Conservation (phyloP, 2,329 filamentous ascomycete species). For the Cladosporium colombiae region DNA sequence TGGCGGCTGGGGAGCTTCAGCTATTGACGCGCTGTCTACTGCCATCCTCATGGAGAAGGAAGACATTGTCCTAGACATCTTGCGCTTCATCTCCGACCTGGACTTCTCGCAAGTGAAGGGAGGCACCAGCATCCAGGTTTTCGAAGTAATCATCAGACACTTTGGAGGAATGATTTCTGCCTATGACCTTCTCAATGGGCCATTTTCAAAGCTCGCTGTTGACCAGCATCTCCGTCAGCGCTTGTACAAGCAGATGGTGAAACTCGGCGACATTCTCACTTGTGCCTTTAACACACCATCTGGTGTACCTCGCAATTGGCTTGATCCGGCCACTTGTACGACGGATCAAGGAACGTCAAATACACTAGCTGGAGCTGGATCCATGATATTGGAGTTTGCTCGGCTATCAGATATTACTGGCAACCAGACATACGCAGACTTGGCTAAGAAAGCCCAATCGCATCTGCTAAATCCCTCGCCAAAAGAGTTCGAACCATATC, state of each 20-base stretch:
- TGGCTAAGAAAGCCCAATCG: constrained; percentile 27
- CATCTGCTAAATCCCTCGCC: constrained; percentile 28
- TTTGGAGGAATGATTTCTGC: constrained; percentile 32
- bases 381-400: constrained; percentile 30
- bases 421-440: constrained; percentile 27
- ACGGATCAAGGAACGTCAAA: constrained; percentile 30
- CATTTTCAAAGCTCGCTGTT: constrained; percentile 22
- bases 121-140: constrained; percentile 27
- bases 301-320: constrained; percentile 31
- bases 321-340: constrained; percentile 27
- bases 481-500: constrained; percentile 29
- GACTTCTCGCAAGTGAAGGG: constrained; percentile 24
- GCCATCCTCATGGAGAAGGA: constrained; percentile 30
- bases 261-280: constrained; percentile 27
- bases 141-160: constrained; percentile 31
- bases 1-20: constrained; percentile 32
- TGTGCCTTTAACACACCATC: constrained; percentile 29
- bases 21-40: constrained; percentile 30
- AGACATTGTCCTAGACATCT: constrained; percentile 25
- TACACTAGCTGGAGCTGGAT: constrained; percentile 27
- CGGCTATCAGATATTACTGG: constrained; percentile 31
- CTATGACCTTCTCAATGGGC: constrained; percentile 29
- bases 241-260: constrained; percentile 28
- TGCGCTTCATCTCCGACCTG: constrained; percentile 28
- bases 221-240: constrained; percentile 20